Conservation (phyloP, 495 filamentous ascomycete genomes). For the Xylaria telfairii region DNA sequence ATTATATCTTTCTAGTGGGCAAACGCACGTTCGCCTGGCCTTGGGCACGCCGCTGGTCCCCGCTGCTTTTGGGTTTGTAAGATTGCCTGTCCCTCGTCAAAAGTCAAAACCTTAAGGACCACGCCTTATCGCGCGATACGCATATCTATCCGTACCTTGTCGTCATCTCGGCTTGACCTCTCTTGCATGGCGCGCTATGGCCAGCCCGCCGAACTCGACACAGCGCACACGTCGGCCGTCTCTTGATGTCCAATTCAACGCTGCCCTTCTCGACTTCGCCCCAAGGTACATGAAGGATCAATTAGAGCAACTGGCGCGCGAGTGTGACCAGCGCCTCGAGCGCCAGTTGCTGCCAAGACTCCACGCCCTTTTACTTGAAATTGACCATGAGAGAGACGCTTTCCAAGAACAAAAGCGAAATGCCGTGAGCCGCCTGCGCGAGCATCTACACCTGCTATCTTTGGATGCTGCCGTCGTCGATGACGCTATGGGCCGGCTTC, state of each 20-base stretch:
- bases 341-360: slow-evolving; percentile 36
- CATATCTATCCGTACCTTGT: neutral
- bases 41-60: neutral
- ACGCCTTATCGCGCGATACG: neutral
- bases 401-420: slow-evolving; percentile 37
- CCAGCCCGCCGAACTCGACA: slow-evolving; percentile 31
- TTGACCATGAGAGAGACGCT: slow-evolving; percentile 34
- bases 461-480: slow-evolving; percentile 34
- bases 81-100: too few species aligned
- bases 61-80: neutral
- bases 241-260: slow-evolving; percentile 29
- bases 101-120: neutral
- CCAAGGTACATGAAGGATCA: slow-evolving; percentile 36
- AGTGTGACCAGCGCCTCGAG: slow-evolving; percentile 37
- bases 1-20: neutral
- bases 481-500: slow-evolving; percentile 31
- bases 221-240: slow-evolving; percentile 28
- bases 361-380: slow-evolving; percentile 32
- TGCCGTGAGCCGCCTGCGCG: slow-evolving; percentile 29
- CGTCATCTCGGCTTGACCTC: neutral
- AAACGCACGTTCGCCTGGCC: neutral
- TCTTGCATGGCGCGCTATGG: slow-evolving; percentile 30
- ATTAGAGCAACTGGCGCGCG: slow-evolving; percentile 34
- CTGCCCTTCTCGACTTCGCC: slow-evolving; percentile 37
- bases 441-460: slow-evolving; percentile 32